Base-by-base conservation (phyloP, 1,284 basidiomycete genomes). In the Mycena sp. region DNA sequence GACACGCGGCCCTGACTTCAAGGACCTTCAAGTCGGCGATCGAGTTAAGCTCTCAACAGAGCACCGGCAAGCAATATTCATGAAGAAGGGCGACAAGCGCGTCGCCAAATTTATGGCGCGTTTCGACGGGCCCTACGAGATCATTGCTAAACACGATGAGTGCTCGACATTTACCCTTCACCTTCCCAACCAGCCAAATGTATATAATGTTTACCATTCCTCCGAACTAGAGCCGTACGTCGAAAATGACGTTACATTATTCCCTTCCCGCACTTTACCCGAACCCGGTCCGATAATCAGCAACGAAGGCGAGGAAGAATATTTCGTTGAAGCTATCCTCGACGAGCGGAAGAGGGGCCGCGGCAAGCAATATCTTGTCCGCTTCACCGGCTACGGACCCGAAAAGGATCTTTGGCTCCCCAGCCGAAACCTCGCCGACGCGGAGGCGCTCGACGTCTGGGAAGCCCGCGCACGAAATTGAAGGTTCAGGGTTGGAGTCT, bases 101-200 rank as follows among this genome's bases (percentile, higher is more conserved):
- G 72, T 75, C 0, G 76, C 76, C 1, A 80, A 78, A 40, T 77
- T 78, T 49, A 75, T 80, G 71, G 72, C 75, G 0, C 53, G 69
- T 0, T 75, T 65, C 41, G 77, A 80, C 37, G 75, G 79, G 0
- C 78, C 76, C 0, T 81, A 77, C 43, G 51, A 32, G 1, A 54
- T 81, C 0, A 38, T 69, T 0, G 23, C 58, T 0, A 62, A 69
- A 19, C 61, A 71, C 69, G 17, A 21, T 14, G 57, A 51, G 21
- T 61, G 41, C 23, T 61, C 58, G 4, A 52, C 58, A 11, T 45
- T 25, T 7, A 61, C 52, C 10, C 45, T 62, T 4, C 28, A 62
- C 30, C n/a, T 62, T 1, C 45, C 44, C 16, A 43, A 49, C 38
- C 52, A 49, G 29, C 38, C 60, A 4, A 6, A 23, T 6, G 37